Conservation (phyloP, 2,329 filamentous ascomycete species). For the Microsporum ferrugineum region DNA sequence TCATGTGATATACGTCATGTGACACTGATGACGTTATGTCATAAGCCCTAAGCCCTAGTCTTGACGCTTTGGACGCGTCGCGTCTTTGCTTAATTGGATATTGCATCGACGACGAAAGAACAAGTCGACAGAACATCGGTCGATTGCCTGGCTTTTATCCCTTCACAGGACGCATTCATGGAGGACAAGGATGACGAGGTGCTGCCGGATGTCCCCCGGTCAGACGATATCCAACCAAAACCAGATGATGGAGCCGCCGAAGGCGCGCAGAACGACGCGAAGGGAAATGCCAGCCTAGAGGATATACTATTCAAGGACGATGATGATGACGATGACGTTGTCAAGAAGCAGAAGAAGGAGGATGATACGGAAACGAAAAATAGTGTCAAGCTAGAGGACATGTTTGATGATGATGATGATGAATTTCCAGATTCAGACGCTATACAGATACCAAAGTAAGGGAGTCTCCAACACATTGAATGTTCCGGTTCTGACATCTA, state of each 20-base stretch:
- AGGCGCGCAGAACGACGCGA: neutral
- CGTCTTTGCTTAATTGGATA: neutral
- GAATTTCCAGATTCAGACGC: constrained; percentile 45
- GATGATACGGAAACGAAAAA: neutral
- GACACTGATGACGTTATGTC: neutral
- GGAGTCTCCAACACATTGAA: neutral
- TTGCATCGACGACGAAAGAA: neutral
- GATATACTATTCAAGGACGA: neutral
- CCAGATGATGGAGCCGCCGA: neutral
- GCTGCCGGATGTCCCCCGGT: constrained; percentile 9
- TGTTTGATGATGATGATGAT: constrained; percentile 49
- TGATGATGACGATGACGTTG: neutral
- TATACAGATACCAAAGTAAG: constrained; percentile 15
- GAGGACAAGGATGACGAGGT: constrained; percentile 7
- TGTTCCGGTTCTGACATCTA: neutral
- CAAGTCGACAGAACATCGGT: neutral
- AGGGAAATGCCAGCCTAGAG: neutral
- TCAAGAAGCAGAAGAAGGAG: neutral
- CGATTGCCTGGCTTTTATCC: neutral
- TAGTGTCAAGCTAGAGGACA: constrained; percentile 41
- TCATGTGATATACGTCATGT: neutral
- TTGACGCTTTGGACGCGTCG: constrained; percentile 3
- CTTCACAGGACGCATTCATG: constrained; percentile 5
- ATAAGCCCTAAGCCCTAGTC: neutral
- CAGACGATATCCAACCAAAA: constrained; percentile 1